phyloP scores from a whole-genome alignment of 768 basidiomycete genomes.

The Naganishia friedmannii region DNA sequence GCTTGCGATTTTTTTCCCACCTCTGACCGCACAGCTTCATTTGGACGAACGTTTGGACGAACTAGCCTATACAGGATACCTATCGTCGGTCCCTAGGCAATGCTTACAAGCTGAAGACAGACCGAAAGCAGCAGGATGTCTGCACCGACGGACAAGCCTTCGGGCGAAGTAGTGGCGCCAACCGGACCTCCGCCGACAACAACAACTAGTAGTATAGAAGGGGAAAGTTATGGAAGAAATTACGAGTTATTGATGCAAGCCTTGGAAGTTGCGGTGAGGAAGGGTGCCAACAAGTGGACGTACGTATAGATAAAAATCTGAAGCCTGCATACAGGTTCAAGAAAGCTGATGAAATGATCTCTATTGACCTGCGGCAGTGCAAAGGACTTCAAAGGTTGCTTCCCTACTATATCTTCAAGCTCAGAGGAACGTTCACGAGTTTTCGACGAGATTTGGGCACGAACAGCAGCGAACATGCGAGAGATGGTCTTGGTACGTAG shows the following conservation, averaged over 20 bases:
- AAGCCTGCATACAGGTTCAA: not conserved
- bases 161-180: not conserved
- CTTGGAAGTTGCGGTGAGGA: conserved; percentile 43
- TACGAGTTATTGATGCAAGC: conserved; percentile 41
- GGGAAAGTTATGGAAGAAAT: conserved; percentile 39
- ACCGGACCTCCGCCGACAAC: not conserved
- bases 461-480: conserved; percentile 35
- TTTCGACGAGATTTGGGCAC: conserved; percentile 36
- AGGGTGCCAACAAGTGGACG: conserved; percentile 49
- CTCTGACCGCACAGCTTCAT: not conserved
- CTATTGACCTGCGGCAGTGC: conserved; percentile 26
- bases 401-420: conserved; percentile 35
- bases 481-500: conserved; percentile 40
- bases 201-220: conserved; percentile 1
- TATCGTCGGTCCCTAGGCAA: not conserved
- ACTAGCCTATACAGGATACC: not conserved
- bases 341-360: not conserved
- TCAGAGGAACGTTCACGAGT: conserved; percentile 28
- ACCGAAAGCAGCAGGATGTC: not conserved
- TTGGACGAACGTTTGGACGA: not conserved
- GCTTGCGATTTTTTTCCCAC: not conserved
- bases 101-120: conserved; percentile 1
- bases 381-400: conserved; percentile 36
- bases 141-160: not conserved
- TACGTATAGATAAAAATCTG: conserved; percentile 31